Percentiles rank a stretch among this genome's conserved stretches.
Conservation (phyloP, 306 rosid genomes). For the Prinsepia uniflora region DNA sequence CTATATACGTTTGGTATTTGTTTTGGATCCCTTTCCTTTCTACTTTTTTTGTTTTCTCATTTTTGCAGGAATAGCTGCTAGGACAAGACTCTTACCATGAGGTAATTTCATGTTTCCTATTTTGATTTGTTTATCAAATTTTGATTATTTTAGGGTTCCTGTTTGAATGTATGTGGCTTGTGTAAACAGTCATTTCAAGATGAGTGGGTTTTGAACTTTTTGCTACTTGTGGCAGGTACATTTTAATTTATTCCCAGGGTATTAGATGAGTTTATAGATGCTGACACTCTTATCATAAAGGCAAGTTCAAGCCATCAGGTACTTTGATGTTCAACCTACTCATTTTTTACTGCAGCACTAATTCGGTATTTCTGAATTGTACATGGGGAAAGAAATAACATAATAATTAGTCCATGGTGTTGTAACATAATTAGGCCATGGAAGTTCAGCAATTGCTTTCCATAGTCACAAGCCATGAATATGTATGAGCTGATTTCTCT, state of each 20-base stretch:
- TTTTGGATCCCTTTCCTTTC: too few species aligned
- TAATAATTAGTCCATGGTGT: background rate
- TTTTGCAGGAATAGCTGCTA: too few species aligned
- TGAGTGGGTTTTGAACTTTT: slow-evolving; percentile 18
- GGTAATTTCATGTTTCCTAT: too few species aligned
- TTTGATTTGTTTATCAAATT: too few species aligned
- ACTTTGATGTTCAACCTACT: slow-evolving; percentile 16
- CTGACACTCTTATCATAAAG: slow-evolving; percentile 86
- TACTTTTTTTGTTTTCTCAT: too few species aligned
- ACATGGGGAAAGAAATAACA: background rate
- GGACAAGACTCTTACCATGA: too few species aligned
- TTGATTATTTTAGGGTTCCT: too few species aligned
- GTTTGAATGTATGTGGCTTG: background rate
- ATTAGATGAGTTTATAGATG: slow-evolving; percentile 86
- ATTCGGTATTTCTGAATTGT: background rate
- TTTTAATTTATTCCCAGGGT: slow-evolving; percentile 78
- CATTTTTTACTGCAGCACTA: background rate
- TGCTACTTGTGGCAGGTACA: slow-evolving; percentile 67
- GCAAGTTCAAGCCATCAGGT: slow-evolving; percentile 99
- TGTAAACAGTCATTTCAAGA: slow-evolving; percentile 1
- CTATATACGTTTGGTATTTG: too few species aligned
- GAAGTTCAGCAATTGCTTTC: too few species aligned
- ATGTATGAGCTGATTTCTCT: too few species aligned
- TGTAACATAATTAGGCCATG: too few species aligned
- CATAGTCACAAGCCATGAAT: too few species aligned